phyloP scores from a whole-genome alignment of 768 basidiomycete genomes.

The Trametes sanguinea region DNA sequence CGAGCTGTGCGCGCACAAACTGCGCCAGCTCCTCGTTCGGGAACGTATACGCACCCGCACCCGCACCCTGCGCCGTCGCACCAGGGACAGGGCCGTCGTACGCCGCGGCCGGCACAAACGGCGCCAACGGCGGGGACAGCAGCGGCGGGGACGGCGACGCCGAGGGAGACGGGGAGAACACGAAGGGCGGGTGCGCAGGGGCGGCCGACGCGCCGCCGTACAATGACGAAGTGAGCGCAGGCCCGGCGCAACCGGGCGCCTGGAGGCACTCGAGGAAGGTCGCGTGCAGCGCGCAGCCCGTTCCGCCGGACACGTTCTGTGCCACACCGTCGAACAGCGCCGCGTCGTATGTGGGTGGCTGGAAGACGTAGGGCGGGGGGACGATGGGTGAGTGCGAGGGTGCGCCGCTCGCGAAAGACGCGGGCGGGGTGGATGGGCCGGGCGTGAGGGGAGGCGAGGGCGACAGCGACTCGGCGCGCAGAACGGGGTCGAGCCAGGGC shows the following conservation, averaged over 20 bases:
- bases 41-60: constrained; percentile 3
- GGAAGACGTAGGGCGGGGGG: neutral
- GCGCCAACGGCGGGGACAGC: neutral
- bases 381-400: neutral
- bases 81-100: too few relatives aligned
- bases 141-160: neutral
- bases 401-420: neutral
- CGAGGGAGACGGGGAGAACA: neutral
- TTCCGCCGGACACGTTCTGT: neutral
- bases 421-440: neutral
- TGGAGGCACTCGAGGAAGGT: constrained; percentile 24
- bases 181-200: neutral
- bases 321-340: too few relatives aligned
- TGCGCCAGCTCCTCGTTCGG: constrained; percentile 20
- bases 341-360: neutral
- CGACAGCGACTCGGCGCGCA: constrained; percentile 12
- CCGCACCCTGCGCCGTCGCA: neutral
- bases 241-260: constrained; percentile 15
- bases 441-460: constrained; percentile 1
- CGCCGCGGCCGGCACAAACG: too few relatives aligned
- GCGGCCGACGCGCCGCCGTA: too few relatives aligned
- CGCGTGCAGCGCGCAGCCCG: constrained; percentile 22
- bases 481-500: constrained; percentile 20
- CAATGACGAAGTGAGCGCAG: neutral
- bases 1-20: constrained; percentile 14